Evolutionary conservation across 2,329 filamentous ascomycete species (phyloP), one percentile per base, ranked within the genome.

Genomic region (Xylariaceae sp.): DNA sequence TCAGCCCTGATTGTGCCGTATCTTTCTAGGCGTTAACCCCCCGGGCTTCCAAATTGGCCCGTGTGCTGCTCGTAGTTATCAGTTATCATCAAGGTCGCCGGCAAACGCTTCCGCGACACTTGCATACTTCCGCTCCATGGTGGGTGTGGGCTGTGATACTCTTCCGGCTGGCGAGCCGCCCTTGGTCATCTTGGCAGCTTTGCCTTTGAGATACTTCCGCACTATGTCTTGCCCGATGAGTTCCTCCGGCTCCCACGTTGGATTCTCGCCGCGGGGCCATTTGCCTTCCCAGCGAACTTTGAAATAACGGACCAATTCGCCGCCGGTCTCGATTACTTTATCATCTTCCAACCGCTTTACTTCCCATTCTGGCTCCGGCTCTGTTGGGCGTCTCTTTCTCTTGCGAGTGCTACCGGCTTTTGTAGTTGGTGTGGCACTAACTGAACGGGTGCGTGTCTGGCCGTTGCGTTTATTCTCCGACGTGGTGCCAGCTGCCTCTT

Each of bases 181-280:
- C 22, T n/a, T 26, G 10, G 29, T 32, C 3, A 15, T 7, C 37
- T 55, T 67, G 2, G 42, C 49, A 12, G 61, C 59, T 46, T 70
- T 72, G 8, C 67, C 54, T 42, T 69, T 69, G 5, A 73, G 57
- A 53, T 76, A 83, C 2, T 67, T 67, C 6, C 65, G 67, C 1
- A 81, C 68, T 37, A 81, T 61, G 0, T 54, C 54, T 0, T 63
- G 52, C 0, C 76, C 66, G 2, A 84, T 73, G 49, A 82, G 80
- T 3, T 72, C 72, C 57, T 77, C 74, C 0, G 80, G 80, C 61
- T 84, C 80, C 80, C 80, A 84, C 0, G 80, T 78, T 0, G 79
- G 78, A 51, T 84, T 82, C 61, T 82, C 73, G 8, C 75, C 76
- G 0, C 72, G 67, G 0, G 80, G 78, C 80, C 80, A 84, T 54